These are phyloP conservation scores for Ligustrum vulgare DNA, from an alignment of 257 asterid genomes.

Conservation along the genomic window DNA sequence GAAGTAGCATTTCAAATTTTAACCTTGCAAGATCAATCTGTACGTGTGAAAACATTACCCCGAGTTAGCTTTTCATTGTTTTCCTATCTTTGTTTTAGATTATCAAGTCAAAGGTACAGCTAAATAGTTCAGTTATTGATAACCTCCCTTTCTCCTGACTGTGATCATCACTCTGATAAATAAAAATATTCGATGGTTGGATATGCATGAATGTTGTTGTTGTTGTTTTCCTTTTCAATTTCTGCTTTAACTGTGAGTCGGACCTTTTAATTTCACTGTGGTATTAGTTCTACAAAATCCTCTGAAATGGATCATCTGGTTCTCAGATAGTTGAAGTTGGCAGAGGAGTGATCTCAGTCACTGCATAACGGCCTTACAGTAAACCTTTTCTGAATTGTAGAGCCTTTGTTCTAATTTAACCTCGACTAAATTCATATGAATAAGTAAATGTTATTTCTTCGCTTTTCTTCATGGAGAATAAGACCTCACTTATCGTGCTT, in stretches of 20 bases:
- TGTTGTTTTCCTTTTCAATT: background rate
- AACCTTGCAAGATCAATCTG: background rate
- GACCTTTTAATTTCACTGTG: background rate
- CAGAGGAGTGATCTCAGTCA: background rate
- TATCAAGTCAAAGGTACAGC: background rate
- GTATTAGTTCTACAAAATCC: background rate
- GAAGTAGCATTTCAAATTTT: background rate
- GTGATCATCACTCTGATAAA: background rate
- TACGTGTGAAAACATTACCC: background rate
- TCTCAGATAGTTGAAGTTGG: background rate
- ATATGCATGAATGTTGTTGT: background rate
- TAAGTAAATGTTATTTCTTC: background rate
- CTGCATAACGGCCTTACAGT: background rate
- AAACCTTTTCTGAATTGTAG: background rate
- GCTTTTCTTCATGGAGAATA: conserved; percentile 5
- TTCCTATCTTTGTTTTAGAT: background rate
- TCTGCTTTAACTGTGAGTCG: background rate
- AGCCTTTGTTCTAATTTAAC: background rate
- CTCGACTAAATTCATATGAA: background rate
- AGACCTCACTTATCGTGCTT: conserved; percentile 5
- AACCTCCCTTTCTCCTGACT: background rate
- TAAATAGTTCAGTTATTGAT: background rate
- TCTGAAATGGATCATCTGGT: background rate
- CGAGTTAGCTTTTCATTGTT: background rate
- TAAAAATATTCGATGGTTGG: background rate